Evolutionary conservation across 2,329 filamentous ascomycete species (phyloP), one percentile per base, ranked within the genome.

Genomic region (Aspergillus pseudoviridinutans): DNA sequence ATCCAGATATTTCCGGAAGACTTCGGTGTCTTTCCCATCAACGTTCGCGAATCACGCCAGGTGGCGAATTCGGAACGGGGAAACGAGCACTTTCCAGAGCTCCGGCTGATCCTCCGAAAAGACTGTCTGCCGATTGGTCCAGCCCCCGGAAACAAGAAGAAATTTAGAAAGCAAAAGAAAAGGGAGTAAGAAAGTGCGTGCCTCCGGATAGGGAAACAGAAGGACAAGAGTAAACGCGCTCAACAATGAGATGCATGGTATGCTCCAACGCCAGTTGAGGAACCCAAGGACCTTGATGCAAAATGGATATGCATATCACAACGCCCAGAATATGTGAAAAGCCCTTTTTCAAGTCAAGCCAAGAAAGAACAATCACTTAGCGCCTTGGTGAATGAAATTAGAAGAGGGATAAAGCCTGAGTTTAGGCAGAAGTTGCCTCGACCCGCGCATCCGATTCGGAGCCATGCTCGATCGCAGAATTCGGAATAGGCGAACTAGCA

Each of bases 81-180:
- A 47, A 24, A 14, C 20, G 14, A 47, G 12, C 44, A 25, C 44
- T 10, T 22, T 25, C 25, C 22, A 27, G 24, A 47, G 4, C 22
- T 47, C 22, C 12, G 24, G 44, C 22, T 12, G 5, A 47, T 24
- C 8, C 9, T 47, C 20, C 22, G 24, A 24, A 47, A 47, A 24
- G 12, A 10, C 44, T 14, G 10, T n/a, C 17, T 10, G 28, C 50
- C 29, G 38, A 51, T 41, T 53, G 51, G 51, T 46, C 38, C 52
- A 25, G 41, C 38, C n/a, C 22, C 38, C 35, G 42, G 29, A 24
- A 46, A 50, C 27, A 46, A 57, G n/a, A 49, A 51, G 44, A 53
- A 51, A 56, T 44, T 44, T 44, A 55, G 53, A 28, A 59, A 57
- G 53, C 47, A 4, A 20, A 20, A 22, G 35, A 6, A 28, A 7